Conservation (phyloP, 495 filamentous ascomycete species). For the Rhizodiscina lignyota region DNA sequence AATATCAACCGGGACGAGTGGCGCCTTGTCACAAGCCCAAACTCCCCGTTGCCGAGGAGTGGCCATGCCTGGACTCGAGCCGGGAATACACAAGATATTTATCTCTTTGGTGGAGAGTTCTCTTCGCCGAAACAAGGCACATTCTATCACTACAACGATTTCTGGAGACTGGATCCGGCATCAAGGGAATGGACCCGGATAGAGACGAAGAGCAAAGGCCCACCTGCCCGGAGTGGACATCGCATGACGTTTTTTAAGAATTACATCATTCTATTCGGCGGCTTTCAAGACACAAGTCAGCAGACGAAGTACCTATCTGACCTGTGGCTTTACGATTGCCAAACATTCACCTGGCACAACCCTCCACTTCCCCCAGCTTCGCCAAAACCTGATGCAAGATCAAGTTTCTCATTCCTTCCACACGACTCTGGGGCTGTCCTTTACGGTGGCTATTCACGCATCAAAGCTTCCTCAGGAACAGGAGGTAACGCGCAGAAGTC, state of each 20-base stretch:
- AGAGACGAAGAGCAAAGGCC: slow-evolving; percentile 49
- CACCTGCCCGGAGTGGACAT: slow-evolving; percentile 82
- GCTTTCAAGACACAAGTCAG: slow-evolving; percentile 91
- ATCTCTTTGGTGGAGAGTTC: slow-evolving; percentile 77
- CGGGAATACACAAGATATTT: slow-evolving; percentile 70
- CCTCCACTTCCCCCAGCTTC: slow-evolving; percentile 54
- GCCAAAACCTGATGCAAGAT: slow-evolving; percentile 75
- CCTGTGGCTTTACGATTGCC: slow-evolving; percentile 52
- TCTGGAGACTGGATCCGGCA: slow-evolving; percentile 76
- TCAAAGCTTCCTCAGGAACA: slow-evolving; percentile 53
- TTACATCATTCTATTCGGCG: slow-evolving; percentile 59
- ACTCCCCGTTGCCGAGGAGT: slow-evolving; percentile 76
- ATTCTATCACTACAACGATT: slow-evolving; percentile 98
- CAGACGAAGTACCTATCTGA: slow-evolving; percentile 78
- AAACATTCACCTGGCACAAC: slow-evolving; percentile 60
- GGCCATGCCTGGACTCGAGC: slow-evolving; percentile 88
- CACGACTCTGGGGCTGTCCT: slow-evolving; percentile 78
- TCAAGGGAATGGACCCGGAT: slow-evolving; percentile 79
- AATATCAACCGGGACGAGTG: slow-evolving; percentile 75
- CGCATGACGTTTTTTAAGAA: slow-evolving; percentile 90
- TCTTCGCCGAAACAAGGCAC: slow-evolving; percentile 88
- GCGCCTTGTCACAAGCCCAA: slow-evolving; percentile 75
- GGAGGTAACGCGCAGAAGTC: slow-evolving; percentile 10
- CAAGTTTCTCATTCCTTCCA: slow-evolving; percentile 77
- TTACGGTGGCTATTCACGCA: slow-evolving; percentile 84